Evolutionary conservation across 2,329 filamentous ascomycete species (phyloP).

Genomic region (Ilyonectria mors-panacis): DNA sequence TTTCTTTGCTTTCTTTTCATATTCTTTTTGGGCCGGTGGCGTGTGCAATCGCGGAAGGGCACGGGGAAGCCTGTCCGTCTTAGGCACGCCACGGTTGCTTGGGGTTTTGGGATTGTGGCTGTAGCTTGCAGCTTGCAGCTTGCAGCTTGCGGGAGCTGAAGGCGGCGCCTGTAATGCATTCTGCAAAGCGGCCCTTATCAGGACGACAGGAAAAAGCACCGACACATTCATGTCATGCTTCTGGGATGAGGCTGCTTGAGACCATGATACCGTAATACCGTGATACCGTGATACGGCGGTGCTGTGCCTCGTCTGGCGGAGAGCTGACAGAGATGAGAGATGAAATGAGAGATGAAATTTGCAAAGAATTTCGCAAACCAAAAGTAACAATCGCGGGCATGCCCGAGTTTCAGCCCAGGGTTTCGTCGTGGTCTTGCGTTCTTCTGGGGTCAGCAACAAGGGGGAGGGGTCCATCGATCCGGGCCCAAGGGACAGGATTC

Average conservation of each 20-base stretch:
- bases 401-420: constrained; percentile 17
- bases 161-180: background rate
- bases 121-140: background rate
- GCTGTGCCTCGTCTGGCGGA: background rate
- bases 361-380: background rate
- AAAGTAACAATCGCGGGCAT: constrained; percentile 7
- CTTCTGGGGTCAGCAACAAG: constrained; percentile 7
- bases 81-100: background rate
- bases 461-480: constrained; percentile 6
- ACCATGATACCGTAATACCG: background rate
- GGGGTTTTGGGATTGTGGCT: no score
- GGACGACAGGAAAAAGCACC: background rate
- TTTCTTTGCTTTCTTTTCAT: background rate
- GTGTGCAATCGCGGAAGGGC: background rate
- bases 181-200: background rate
- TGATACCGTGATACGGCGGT: background rate
- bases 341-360: background rate
- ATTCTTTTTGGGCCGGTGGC: background rate
- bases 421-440: background rate
- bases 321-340: background rate
- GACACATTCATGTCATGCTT: background rate
- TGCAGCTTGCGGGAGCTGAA: constrained; percentile 5
- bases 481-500: background rate
- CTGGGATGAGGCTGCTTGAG: background rate
- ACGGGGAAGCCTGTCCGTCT: background rate